These are phyloP conservation scores for Verticillium albo-atrum DNA, from an alignment of 2,329 filamentous ascomycete species.

Conservation along the genomic window DNA sequence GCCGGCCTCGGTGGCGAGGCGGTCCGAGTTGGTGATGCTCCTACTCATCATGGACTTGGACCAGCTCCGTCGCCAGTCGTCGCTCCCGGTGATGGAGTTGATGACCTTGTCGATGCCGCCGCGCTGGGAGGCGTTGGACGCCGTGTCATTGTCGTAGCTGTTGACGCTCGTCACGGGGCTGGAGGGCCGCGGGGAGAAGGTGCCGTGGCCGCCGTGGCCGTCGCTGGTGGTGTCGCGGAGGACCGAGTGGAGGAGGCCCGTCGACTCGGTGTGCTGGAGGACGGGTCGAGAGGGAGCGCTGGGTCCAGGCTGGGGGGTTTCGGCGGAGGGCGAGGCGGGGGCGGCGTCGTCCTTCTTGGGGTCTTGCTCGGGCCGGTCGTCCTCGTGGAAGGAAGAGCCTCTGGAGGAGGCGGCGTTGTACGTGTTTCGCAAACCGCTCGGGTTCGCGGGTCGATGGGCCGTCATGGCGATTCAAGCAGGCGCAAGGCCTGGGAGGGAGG, in stretches of 20 bases:
- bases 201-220: constrained; percentile 64
- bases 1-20: constrained; percentile 67
- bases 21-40: constrained; percentile 69
- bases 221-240: constrained; percentile 34
- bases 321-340: constrained; percentile 12
- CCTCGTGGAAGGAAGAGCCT: not conserved
- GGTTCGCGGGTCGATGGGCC: not conserved
- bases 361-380: not conserved
- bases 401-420: not conserved
- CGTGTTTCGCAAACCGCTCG: not conserved
- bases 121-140: constrained; percentile 19
- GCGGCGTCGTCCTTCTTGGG: constrained; percentile 10
- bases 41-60: constrained; percentile 51
- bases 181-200: constrained; percentile 65
- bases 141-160: constrained; percentile 26
- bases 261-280: constrained; percentile 38
- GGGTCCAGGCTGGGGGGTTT: constrained; percentile 16
- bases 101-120: constrained; percentile 31
- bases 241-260: constrained; percentile 39
- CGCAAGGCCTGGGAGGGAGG: not conserved
- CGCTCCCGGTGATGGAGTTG: constrained; percentile 30
- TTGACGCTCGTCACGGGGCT: constrained; percentile 36
- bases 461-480: not conserved
- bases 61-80: constrained; percentile 45
- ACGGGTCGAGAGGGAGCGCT: constrained; percentile 11